A percentile compares a stretch with the other conserved stretches of the same genome.
Conservation (phyloP, 352 stramenopile genomes). For the Pilasporangium apinafurcum region DNA sequence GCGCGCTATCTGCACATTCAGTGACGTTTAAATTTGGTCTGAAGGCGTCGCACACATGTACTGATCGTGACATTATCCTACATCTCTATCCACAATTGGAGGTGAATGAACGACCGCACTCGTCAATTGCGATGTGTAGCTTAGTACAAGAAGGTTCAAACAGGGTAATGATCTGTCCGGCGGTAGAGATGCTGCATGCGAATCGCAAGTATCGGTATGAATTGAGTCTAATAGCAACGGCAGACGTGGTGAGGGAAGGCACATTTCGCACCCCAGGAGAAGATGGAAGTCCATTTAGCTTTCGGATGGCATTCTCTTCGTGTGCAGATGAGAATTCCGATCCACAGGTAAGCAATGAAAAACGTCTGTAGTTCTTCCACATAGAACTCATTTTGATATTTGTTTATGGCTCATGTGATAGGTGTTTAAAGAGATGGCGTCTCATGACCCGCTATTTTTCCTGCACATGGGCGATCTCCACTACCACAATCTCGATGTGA, state of each 20-base stretch:
- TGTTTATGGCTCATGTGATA: too few species aligned
- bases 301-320: constrained; percentile 72
- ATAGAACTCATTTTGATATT: too few species aligned
- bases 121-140: constrained; percentile 26
- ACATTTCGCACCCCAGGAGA: constrained; percentile 39
- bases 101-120: constrained; percentile 41
- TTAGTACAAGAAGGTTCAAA: constrained; percentile 17
- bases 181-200: constrained; percentile 38
- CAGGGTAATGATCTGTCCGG: constrained; percentile 38
- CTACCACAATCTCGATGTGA: constrained; percentile 77
- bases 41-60: constrained; percentile 38
- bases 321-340: constrained; percentile 80
- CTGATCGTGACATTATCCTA: constrained; percentile 43
- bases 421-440: constrained; percentile 53
- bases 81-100: constrained; percentile 41
- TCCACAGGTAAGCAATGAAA: constrained; percentile 24
- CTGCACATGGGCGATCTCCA: constrained; percentile 87
- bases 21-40: constrained; percentile 71
- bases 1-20: constrained; percentile 54
- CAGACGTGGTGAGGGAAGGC: constrained; percentile 26
- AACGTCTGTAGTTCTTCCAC: background rate
- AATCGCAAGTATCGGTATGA: constrained; percentile 56
- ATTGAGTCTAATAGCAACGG: constrained; percentile 26
- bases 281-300: constrained; percentile 45
- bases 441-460: constrained; percentile 74